These are phyloP conservation scores for Artemisia tridentata DNA, from an alignment of 129 eudicot species.

Conservation along the genomic window DNA sequence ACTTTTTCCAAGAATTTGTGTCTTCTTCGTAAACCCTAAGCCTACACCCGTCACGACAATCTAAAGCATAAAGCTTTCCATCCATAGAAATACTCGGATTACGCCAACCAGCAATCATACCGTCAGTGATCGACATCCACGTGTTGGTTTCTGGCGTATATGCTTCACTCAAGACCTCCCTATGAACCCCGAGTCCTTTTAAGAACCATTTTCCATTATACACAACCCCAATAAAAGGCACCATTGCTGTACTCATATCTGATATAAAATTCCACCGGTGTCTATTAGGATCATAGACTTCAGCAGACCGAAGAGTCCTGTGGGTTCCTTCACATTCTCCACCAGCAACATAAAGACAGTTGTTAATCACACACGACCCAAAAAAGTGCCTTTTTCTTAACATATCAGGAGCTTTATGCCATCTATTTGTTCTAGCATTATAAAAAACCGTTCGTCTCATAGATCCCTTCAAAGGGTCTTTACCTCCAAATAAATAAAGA, in stretches of 20 bases:
- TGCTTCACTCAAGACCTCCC: slow-evolving; percentile 90
- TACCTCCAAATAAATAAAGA: slow-evolving; percentile 86
- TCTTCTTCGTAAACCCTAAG: slow-evolving; percentile 73
- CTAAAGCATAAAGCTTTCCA: slow-evolving; percentile 80
- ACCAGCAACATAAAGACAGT: slow-evolving; percentile 93
- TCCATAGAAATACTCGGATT: slow-evolving; percentile 92
- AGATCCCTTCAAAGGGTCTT: slow-evolving; percentile 80
- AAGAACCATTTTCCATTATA: slow-evolving; percentile 82
- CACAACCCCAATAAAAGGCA: slow-evolving; percentile 89
- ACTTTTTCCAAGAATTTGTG: slow-evolving; percentile 65
- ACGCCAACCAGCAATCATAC: slow-evolving; percentile 92
- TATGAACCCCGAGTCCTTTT: slow-evolving; percentile 78
- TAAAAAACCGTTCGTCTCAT: slow-evolving; percentile 81
- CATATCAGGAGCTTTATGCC: slow-evolving; percentile 93
- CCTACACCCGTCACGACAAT: slow-evolving; percentile 95
- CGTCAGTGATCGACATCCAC: slow-evolving; percentile 63
- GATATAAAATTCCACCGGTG: slow-evolving; percentile 77
- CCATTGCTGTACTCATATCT: slow-evolving; percentile 92
- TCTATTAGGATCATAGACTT: slow-evolving; percentile 82
- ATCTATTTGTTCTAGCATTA: slow-evolving; percentile 85
- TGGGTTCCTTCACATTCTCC: slow-evolving; percentile 94
- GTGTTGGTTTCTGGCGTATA: slow-evolving; percentile 64
- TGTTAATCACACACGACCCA: slow-evolving; percentile 90
- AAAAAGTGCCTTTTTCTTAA: slow-evolving; percentile 72
- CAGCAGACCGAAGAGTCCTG: slow-evolving; percentile 82